Evolutionary conservation across 2,329 filamentous ascomycete species (phyloP).

Genomic region (Sporothrix brasiliensis): DNA sequence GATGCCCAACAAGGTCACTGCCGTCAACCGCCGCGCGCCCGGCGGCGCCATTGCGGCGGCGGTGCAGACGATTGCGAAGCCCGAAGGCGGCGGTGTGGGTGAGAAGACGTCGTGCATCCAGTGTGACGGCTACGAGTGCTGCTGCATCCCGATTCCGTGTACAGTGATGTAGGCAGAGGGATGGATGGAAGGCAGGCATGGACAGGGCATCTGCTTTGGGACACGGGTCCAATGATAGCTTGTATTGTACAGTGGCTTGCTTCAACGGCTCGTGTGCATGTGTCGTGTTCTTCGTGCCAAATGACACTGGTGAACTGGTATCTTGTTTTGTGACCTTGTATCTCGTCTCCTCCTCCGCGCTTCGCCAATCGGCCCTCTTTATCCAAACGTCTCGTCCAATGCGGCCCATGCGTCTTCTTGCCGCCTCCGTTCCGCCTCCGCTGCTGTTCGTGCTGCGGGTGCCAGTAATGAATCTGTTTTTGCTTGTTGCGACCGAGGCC

Average conservation of each 20-base stretch:
- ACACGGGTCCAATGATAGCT: not conserved
- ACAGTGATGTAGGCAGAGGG: slow-evolving; percentile 17
- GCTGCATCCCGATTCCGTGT: slow-evolving; percentile 55
- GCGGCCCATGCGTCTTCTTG: slow-evolving; percentile 47
- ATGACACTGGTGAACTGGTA: slow-evolving; percentile 7
- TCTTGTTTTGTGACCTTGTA: not conserved
- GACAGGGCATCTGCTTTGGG: not conserved
- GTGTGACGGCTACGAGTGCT: slow-evolving; percentile 57
- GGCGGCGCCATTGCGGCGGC: slow-evolving; percentile 48
- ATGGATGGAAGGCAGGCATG: not conserved
- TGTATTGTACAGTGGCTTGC: not conserved
- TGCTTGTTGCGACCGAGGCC: not conserved
- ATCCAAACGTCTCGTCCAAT: slow-evolving; percentile 49
- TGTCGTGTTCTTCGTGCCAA: slow-evolving; percentile 8
- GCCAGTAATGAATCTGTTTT: not conserved
- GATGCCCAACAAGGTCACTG: slow-evolving; percentile 16
- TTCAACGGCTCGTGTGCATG: not conserved
- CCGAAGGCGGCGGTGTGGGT: slow-evolving; percentile 46
- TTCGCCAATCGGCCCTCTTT: slow-evolving; percentile 40
- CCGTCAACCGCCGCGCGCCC: slow-evolving; percentile 29
- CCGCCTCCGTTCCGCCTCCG: slow-evolving; percentile 14
- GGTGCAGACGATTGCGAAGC: slow-evolving; percentile 56
- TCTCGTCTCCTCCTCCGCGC: not conserved
- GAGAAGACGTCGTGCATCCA: slow-evolving; percentile 54
- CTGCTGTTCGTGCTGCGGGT: not conserved